Evolutionary conservation across 108 stramenopile species (phyloP), one percentile per base, ranked within the genome.

Genomic region (Cyclotella distinguenda): DNA sequence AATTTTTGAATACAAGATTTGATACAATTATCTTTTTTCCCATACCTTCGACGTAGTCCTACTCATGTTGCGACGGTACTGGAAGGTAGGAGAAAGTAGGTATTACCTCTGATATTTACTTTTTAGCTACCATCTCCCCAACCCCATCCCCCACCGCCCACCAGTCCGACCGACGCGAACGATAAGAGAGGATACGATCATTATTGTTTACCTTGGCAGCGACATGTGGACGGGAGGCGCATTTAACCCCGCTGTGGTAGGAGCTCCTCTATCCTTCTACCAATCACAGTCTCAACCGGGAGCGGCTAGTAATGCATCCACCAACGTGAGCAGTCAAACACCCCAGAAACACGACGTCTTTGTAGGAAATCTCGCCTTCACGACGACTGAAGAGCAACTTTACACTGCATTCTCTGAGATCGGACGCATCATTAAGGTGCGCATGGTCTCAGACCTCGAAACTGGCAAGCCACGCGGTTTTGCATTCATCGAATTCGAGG

Each of bases 401-500:
- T 82, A 86, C 57, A 72, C 86, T 19, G 90, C 84, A n/a, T 95
- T 95, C 68, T 86, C 91, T 21, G 95, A 94, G 48, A 66, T 91
- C 42, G 97, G 97, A 9, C 78, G 88, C 28, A 89, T 98, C 25
- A 60, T 95, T 27, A 91, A 88, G 62, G 91, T 98, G 0, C 79
- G 96, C 26, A 82, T 97, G 78, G 95, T 96, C 21, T 84, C 91
- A 22, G 96, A 98, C 74, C 68, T 78, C 18, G 96, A 96, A 49
- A 96, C 97, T 12, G 95, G 96, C 18, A 96, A 93, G 52, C 92
- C 94, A 10, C 82, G 95, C 32, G 97, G 97, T 2, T 98, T 92
- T 77, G 96, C 95, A 28, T 98, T 98, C 79, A 89, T 98, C 26
- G 97, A 98, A 70, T 98, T 91, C 70, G 90, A 94, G 64, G 96